A percentile compares a stretch with the other conserved stretches of the same genome.
Evolutionary conservation across 2,329 filamentous ascomycete species (phyloP).

Genomic region (Metarhizium rileyi): DNA sequence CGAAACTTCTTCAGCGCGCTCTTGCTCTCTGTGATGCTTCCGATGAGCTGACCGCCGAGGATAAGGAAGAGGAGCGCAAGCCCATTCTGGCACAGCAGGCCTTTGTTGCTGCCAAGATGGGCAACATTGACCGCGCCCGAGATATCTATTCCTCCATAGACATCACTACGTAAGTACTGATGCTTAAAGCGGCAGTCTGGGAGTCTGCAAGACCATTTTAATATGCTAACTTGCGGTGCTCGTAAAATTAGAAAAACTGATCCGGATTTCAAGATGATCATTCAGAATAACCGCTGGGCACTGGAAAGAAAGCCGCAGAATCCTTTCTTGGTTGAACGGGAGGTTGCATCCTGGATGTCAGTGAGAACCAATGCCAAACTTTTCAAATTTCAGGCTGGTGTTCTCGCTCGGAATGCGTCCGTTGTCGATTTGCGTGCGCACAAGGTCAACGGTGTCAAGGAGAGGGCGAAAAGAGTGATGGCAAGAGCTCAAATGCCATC

Average conservation of each 20-base stretch:
- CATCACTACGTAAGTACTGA: slow-evolving; percentile 44
- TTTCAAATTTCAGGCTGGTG: slow-evolving; percentile 57
- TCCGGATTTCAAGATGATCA: slow-evolving; percentile 54
- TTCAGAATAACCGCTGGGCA: slow-evolving; percentile 51
- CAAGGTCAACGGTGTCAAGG: slow-evolving; percentile 54
- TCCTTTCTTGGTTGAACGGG: slow-evolving; percentile 57
- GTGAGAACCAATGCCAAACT: slow-evolving; percentile 50
- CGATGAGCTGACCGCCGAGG: slow-evolving; percentile 63
- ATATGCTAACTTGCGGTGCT: slow-evolving; percentile 17
- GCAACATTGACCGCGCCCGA: slow-evolving; percentile 55
- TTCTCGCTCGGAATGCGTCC: slow-evolving; percentile 51
- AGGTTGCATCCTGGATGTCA: slow-evolving; percentile 44
- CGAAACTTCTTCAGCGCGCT: slow-evolving; percentile 59
- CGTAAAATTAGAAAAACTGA: slow-evolving; percentile 46
- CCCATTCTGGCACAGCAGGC: slow-evolving; percentile 70
- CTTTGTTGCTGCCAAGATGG: slow-evolving; percentile 59
- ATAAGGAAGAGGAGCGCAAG: slow-evolving; percentile 63
- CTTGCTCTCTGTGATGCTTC: slow-evolving; percentile 61
- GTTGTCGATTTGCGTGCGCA: slow-evolving; percentile 55
- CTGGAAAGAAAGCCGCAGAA: slow-evolving; percentile 40
- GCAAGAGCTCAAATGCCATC: slow-evolving; percentile 17
- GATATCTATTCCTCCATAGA: slow-evolving; percentile 52
- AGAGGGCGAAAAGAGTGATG: slow-evolving; percentile 35
- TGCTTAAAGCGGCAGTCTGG: neutral
- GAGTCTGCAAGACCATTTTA: neutral